Percentiles rank a stretch among this genome's conserved stretches.
phyloP scores from a whole-genome alignment of 345 rosid genomes.

The Eutrema yunnanense region DNA sequence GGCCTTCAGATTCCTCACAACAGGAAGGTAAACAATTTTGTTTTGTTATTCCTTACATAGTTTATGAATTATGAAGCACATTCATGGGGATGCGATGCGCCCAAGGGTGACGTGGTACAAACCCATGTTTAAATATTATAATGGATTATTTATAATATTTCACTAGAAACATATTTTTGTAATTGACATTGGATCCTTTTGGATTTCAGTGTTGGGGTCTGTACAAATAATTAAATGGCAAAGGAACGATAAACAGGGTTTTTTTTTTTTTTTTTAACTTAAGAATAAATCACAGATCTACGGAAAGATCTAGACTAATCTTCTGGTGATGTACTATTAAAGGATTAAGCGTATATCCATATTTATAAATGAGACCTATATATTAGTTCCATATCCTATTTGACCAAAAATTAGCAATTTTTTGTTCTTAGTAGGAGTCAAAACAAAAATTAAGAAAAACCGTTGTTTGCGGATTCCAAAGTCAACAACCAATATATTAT shows the following conservation, averaged over 20 bases:
- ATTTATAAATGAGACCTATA: too few relatives aligned
- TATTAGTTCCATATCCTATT: too few relatives aligned
- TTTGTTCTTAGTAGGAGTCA: too few relatives aligned
- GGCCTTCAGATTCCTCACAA: not conserved
- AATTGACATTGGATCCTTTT: slow-evolving; percentile 31
- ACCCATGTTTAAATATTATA: not conserved
- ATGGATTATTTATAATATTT: not conserved
- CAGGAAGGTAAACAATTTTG: not conserved
- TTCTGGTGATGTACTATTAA: too few relatives aligned
- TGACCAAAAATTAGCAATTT: too few relatives aligned
- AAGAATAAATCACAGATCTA: too few relatives aligned
- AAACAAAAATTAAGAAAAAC: too few relatives aligned
- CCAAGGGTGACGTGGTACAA: slow-evolving; percentile 12
- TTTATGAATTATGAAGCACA: not conserved
- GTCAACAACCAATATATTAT: too few relatives aligned
- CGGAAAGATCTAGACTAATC: too few relatives aligned
- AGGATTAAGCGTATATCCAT: too few relatives aligned
- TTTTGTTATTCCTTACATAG: not conserved
- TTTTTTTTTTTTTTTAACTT: too few relatives aligned
- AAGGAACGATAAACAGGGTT: not conserved
- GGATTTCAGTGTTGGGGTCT: slow-evolving; percentile 22
- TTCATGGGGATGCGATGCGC: slow-evolving; percentile 1
- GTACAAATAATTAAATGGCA: slow-evolving; percentile 17
- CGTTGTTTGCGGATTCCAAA: too few relatives aligned
- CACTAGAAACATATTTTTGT: not conserved